Base-by-base conservation (phyloP, 169 alveolate genomes). In the Toxoplasma gondii region DNA sequence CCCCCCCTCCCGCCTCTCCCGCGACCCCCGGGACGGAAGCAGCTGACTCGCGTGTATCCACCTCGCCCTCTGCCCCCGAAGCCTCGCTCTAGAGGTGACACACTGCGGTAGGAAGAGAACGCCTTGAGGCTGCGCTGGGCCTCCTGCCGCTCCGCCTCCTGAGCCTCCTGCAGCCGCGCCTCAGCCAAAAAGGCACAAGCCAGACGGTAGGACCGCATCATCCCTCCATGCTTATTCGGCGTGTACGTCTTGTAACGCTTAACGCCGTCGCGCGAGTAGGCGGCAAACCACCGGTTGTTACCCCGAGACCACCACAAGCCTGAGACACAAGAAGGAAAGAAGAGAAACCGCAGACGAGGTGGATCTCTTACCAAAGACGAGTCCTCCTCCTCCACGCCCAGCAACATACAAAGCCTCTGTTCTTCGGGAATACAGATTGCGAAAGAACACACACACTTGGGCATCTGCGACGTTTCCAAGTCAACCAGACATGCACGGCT, bases 301-400 rank as follows among this genome's bases (percentile, higher is more conserved):
- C 69, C 90, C 1, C 90, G 90, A 12, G 90, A 82, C 90, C 90
- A 82, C 90, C 90, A 82, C 64, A 82, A 67, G 41, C 90, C 90
- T 82, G 41, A 22, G 27, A 1, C 86, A 19, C 86, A n/a, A 9
- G 45, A 78, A n/a, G n/a, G 10, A 78, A 41, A 64, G n/a, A 64
- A 31, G 74, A 1, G 31, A 31, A 64, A 64, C 34, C 74, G 74
- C n/a, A 27, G 74, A 16, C n/a, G 24, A 19, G 7, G 34, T 53
- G 67, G 19, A 53, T 19, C 27, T 9, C 67, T 19, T 53, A 19
- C 27, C 19, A 19, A 53, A 19, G 67, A 53, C 67, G 9, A 53
- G 19, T 12, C 19, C 19, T 53, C 27, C 67, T 9, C 67, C 19
- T 19, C 27, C 67, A 53, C 67, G 19, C 67, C 67, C 67, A 53